Evolutionary conservation across 176 grass and related monocot genomes (phyloP).

Genomic region (Zea luxurians): DNA sequence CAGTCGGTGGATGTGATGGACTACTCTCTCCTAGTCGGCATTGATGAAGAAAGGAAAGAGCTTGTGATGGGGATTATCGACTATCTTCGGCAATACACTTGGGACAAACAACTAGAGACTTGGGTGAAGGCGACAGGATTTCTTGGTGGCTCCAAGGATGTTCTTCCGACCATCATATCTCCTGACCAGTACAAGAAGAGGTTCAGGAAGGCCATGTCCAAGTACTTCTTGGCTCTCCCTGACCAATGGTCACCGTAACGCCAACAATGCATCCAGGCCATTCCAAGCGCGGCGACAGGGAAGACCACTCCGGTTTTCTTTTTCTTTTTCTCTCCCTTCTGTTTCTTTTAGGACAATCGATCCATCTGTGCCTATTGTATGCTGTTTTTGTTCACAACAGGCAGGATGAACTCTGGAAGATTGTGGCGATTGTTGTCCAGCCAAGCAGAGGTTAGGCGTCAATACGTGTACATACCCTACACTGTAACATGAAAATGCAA

Average conservation of each 20-base stretch:
- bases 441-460: slow-evolving; percentile 31
- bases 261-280: slow-evolving; percentile 29
- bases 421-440: slow-evolving; percentile 11
- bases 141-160: slow-evolving; percentile 77
- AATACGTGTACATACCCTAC: slow-evolving; percentile 52
- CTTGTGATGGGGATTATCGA: slow-evolving; percentile 94
- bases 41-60: slow-evolving; percentile 82
- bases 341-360: slow-evolving; percentile 42
- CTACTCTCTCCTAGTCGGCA: slow-evolving; percentile 88
- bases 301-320: background rate
- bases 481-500: slow-evolving; percentile 41
- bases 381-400: slow-evolving; percentile 51
- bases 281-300: slow-evolving; percentile 31
- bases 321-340: background rate
- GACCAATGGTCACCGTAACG: slow-evolving; percentile 76
- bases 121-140: slow-evolving; percentile 91
- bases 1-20: slow-evolving; percentile 95
- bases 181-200: slow-evolving; percentile 91
- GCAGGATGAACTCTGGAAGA: slow-evolving; percentile 41
- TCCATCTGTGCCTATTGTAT: slow-evolving; percentile 59
- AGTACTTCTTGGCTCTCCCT: slow-evolving; percentile 88
- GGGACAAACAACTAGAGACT: slow-evolving; percentile 96
- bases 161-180: slow-evolving; percentile 73
- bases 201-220: slow-evolving; percentile 98
- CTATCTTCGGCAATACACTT: slow-evolving; percentile 93